These are phyloP conservation scores for Agapanthus africanus DNA, from an alignment of 106 monocot species.

Conservation along the genomic window DNA sequence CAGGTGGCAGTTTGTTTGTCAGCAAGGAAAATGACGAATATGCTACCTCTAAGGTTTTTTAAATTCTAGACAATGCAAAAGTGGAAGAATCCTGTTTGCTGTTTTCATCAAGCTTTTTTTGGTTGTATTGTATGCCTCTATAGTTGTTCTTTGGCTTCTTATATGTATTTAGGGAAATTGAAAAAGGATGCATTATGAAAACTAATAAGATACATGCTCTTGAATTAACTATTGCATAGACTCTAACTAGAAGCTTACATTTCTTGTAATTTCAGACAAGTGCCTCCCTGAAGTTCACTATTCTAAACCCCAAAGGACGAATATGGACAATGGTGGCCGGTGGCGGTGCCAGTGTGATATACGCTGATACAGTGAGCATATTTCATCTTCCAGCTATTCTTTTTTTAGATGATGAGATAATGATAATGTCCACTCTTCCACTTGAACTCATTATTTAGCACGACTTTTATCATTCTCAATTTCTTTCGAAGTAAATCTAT, in stretches of 20 bases:
- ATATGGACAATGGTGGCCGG: conserved; percentile 90
- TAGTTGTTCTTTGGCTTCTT: no score
- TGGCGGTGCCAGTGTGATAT: conserved; percentile 83
- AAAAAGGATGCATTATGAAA: no score
- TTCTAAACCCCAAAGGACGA: conserved; percentile 65
- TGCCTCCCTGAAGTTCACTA: conserved; percentile 66
- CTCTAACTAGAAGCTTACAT: not conserved
- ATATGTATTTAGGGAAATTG: no score
- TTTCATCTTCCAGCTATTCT: not conserved
- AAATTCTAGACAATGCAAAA: no score
- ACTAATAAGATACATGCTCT: no score
- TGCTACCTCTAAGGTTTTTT: no score
- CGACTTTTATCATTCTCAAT: not conserved
- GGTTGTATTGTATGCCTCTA: no score
- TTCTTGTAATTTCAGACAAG: conserved; percentile 40
- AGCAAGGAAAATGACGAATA: no score
- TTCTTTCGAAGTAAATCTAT: not conserved
- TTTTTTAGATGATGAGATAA: not conserved
- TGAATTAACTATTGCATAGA: not conserved
- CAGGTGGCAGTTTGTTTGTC: no score
- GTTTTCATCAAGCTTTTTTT: no score
- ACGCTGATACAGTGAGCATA: conserved; percentile 57
- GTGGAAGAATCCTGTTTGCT: no score
- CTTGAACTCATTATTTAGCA: not conserved
- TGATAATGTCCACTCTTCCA: not conserved